These are phyloP conservation scores for Botrytis pseudocinerea DNA, from an alignment of 2,329 filamentous ascomycete genomes.

Conservation along the genomic window DNA sequence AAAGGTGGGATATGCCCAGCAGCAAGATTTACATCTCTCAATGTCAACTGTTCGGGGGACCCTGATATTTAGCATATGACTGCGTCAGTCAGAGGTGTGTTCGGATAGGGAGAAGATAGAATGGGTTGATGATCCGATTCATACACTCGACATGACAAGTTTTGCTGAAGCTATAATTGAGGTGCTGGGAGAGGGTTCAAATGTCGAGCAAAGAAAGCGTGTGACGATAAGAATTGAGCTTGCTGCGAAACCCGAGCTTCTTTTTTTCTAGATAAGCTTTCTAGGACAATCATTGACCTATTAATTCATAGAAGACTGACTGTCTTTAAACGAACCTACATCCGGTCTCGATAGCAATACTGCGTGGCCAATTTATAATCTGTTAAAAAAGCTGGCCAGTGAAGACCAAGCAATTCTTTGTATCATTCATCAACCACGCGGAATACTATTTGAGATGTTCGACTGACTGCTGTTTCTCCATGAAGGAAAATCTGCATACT, in stretches of 20 bases:
- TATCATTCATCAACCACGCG: constrained; percentile 92
- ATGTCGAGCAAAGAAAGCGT: constrained; percentile 61
- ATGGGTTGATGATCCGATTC: constrained; percentile 66
- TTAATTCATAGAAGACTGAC: neutral
- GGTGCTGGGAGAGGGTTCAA: constrained; percentile 53
- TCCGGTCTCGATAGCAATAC: constrained; percentile 90
- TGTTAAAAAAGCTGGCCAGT: constrained; percentile 83
- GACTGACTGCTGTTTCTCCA: constrained; percentile 75
- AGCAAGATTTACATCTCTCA: constrained; percentile 84
- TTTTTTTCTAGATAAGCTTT: constrained; percentile 56
- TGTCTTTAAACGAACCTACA: constrained; percentile 75
- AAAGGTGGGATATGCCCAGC: constrained; percentile 74
- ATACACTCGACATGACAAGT: constrained; percentile 63
- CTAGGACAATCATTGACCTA: neutral
- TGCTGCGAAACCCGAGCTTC: constrained; percentile 48
- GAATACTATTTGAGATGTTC: constrained; percentile 88
- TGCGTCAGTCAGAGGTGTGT: constrained; percentile 76
- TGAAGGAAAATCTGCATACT: constrained; percentile 76
- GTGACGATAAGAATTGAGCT: constrained; percentile 59
- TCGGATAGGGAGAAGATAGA: constrained; percentile 75
- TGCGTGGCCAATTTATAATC: constrained; percentile 82
- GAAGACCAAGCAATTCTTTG: constrained; percentile 87
- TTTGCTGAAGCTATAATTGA: constrained; percentile 67
- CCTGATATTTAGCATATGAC: constrained; percentile 81
- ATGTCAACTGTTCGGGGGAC: constrained; percentile 84